phyloP scores from a whole-genome alignment of 257 asterid species.

The Leptodermis oblonga region DNA sequence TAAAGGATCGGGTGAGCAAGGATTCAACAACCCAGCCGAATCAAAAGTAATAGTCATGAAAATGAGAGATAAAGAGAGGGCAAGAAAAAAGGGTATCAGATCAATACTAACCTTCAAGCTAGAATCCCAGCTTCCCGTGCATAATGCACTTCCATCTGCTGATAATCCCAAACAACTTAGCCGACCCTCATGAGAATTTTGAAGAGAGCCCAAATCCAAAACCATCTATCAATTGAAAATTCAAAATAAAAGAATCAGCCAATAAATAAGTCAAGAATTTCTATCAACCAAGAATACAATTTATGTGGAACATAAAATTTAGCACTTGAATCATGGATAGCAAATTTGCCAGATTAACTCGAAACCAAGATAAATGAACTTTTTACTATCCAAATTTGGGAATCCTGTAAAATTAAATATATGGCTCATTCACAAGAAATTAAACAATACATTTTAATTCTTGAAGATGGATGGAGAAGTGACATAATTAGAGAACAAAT shows the following conservation, averaged over 20 bases:
- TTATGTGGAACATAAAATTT: background rate
- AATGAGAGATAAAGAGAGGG: background rate
- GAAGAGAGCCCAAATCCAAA: constrained; percentile 82
- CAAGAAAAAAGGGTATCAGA: background rate
- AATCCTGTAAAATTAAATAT: background rate
- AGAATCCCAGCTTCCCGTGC: constrained; percentile 96
- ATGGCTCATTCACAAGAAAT: background rate
- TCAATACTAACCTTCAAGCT: constrained; percentile 73
- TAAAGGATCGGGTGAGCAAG: background rate
- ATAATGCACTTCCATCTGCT: constrained; percentile 95
- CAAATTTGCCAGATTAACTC: background rate
- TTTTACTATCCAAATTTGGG: background rate
- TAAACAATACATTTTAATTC: background rate
- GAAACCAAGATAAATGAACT: background rate
- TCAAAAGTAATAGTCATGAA: constrained; percentile 2
- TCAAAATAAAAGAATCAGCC: constrained; percentile 1
- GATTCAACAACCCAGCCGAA: background rate
- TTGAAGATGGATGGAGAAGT: background rate
- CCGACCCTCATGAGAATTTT: constrained; percentile 76
- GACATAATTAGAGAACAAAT: background rate
- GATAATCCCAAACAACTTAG: constrained; percentile 87
- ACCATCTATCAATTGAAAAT: constrained; percentile 45
- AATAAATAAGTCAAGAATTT: no score
- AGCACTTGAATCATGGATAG: background rate
- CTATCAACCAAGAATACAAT: background rate